Percentiles rank a stretch among this genome's conserved stretches.
phyloP scores from a whole-genome alignment of 331 rosid genomes.

The Dryas integrifolia region DNA sequence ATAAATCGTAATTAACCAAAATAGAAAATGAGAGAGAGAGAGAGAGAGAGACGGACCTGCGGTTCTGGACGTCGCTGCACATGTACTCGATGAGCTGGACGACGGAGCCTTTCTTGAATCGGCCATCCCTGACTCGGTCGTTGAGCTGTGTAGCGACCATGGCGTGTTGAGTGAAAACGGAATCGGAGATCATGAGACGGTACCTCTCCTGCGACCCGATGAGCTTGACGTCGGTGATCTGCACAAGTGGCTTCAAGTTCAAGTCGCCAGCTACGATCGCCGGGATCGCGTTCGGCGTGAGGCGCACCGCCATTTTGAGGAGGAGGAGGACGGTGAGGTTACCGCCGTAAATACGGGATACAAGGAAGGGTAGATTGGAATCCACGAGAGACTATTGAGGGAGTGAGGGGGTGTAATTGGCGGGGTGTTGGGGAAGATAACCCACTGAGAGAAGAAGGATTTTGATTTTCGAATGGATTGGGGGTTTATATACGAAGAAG shows the following conservation, averaged over 20 bases:
- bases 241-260: slow-evolving; percentile 77
- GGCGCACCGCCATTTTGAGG: slow-evolving; percentile 65
- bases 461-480: slow-evolving; percentile 12
- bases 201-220: slow-evolving; percentile 62
- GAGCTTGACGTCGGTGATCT: slow-evolving; percentile 61
- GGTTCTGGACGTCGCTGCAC: slow-evolving; percentile 54
- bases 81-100: slow-evolving; percentile 85
- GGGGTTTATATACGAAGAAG: background rate
- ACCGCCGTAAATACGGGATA: background rate
- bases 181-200: slow-evolving; percentile 71
- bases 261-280: slow-evolving; percentile 63
- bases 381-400: background rate
- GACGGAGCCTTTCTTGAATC: slow-evolving; percentile 67
- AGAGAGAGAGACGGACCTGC: slow-evolving; percentile 58
- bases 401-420: slow-evolving; percentile 11
- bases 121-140: slow-evolving; percentile 49
- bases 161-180: slow-evolving; percentile 58
- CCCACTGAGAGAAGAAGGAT: slow-evolving; percentile 2
- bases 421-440: background rate
- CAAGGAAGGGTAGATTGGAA: slow-evolving; percentile 3
- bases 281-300: slow-evolving; percentile 75
- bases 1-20: background rate
- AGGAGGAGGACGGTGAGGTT: background rate
- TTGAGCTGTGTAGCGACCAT: slow-evolving; percentile 84
- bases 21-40: background rate